Evolutionary conservation across 179 eudicot genomes (phyloP).

Genomic region (Silene noctiflora): DNA sequence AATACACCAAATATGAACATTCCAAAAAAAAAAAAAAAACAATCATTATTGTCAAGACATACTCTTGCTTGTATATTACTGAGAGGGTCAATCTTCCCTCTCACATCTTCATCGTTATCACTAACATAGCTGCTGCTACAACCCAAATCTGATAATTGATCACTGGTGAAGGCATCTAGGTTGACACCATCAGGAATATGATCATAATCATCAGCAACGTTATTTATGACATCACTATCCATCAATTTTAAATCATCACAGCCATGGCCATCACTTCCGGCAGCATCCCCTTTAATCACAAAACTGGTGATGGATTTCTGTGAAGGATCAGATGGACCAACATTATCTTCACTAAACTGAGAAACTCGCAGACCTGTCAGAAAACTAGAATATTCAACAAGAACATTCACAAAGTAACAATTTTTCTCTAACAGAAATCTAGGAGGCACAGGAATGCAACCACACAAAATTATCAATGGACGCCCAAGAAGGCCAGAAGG

Average conservation of each 20-base stretch:
- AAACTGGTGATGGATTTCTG: constrained; percentile 85
- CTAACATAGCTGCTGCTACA: constrained; percentile 18
- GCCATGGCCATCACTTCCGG: constrained; percentile 28
- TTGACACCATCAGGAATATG: constrained; percentile 24
- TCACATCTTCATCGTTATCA: constrained; percentile 21
- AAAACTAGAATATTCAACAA: constrained; percentile 14
- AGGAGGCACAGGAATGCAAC: neutral
- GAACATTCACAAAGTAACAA: neutral
- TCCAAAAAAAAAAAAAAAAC: too few species aligned
- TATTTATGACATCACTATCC: constrained; percentile 23
- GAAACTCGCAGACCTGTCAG: constrained; percentile 79
- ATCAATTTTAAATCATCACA: constrained; percentile 26
- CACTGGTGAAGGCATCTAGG: constrained; percentile 30
- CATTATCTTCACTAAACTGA: constrained; percentile 65
- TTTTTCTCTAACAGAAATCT: neutral
- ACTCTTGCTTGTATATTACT: constrained; percentile 33
- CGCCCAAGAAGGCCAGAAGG: too few species aligned
- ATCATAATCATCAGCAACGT: constrained; percentile 32
- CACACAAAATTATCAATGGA: too few species aligned
- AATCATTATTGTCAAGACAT: constrained; percentile 5
- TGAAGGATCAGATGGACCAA: constrained; percentile 60
- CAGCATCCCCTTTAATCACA: constrained; percentile 41
- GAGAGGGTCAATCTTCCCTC: constrained; percentile 10
- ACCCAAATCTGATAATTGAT: constrained; percentile 34
- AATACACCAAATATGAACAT: neutral